phyloP scores from a whole-genome alignment of 1,284 basidiomycete species.

The Xerocomus nothofagi region DNA sequence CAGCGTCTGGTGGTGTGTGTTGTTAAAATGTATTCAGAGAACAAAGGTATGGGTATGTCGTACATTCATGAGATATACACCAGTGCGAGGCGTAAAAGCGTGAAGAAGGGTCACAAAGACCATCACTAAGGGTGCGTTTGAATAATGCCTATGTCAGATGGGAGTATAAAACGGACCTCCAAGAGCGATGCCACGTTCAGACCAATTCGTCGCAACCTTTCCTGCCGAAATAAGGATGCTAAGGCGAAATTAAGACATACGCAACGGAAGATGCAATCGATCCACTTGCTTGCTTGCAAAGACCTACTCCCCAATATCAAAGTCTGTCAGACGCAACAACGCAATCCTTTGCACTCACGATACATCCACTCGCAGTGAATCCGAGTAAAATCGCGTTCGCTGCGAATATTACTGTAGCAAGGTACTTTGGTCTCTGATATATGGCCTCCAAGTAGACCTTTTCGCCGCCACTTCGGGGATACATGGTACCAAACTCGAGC shows the following conservation, averaged over 20 bases:
- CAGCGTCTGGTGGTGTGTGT: conserved; percentile 8
- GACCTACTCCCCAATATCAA: conserved; percentile 10
- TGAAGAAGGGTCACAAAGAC: conserved; percentile 47
- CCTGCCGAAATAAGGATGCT: conserved; percentile 52
- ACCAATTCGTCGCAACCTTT: conserved; percentile 45
- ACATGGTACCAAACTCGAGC: conserved; percentile 55
- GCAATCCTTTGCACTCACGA: conserved; percentile 38
- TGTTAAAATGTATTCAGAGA: not conserved
- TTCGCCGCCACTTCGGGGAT: conserved; percentile 54
- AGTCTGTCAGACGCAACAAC: not conserved
- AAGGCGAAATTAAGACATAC: not conserved
- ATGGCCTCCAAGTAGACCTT: conserved; percentile 54
- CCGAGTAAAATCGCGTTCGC: conserved; percentile 48
- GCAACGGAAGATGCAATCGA: not conserved
- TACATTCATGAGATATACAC: conserved; percentile 52
- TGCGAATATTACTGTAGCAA: conserved; percentile 50
- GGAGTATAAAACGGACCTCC: conserved; percentile 39
- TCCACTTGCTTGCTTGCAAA: conserved; percentile 40
- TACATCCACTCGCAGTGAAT: conserved; percentile 55
- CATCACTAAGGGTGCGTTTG: conserved; percentile 36
- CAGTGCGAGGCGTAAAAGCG: conserved; percentile 43
- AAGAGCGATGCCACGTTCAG: conserved; percentile 55
- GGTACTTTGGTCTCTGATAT: conserved; percentile 45
- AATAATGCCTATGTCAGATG: not conserved
- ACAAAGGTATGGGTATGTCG: not conserved